Evolutionary conservation across 2,329 filamentous ascomycete species (phyloP), one percentile per base, ranked within the genome.

Genomic region (Neonectria neomacrospora): DNA sequence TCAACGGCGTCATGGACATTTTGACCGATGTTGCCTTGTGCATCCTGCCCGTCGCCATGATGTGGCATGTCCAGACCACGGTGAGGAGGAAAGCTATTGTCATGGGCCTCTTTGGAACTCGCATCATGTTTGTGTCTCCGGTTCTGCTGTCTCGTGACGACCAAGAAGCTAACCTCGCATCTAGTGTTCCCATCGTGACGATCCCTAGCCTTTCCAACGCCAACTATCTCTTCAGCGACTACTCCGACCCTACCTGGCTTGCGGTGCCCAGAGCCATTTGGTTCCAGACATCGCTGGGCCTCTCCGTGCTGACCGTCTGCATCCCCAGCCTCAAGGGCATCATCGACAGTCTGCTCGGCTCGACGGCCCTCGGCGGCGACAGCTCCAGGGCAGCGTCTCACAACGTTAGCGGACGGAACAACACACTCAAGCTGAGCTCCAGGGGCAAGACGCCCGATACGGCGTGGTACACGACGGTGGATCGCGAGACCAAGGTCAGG

Each of bases 41-140:
- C 1, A 1, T 65, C 1, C 30, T 72, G 1, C 70, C 70, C 0
- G 64, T 72, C 0, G 67, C 65, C 5, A 72, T 72, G 70, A 72
- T 72, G 70, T 72, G 70, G 70, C 52, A 67, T 0, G 70, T 72
- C 2, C 68, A 72, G 14, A 72, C 70, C 9, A 65, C 66, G 1
- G n/a, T 50, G 1, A 54, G 58, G 16, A 63, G 70, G 39, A 72
- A 72, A 26, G 0, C 45, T 1, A 65, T 72, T 18, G 67, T 72
- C 37, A 65, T 68, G 55, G 53, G 54, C 7, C 39, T 72, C 0
- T 72, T 72, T 30, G 61, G 69, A n/a, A 67, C 63, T 16, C 67
- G 70, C 22, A 50, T 72, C 11, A 61, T 72, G 66, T 67, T 41
- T 28, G 63, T 66, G 2, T 42, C n/a, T 12, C 28, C 22, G 6